Conservation (phyloP, 805 yeast genomes). For the Ogataea kodamae region DNA sequence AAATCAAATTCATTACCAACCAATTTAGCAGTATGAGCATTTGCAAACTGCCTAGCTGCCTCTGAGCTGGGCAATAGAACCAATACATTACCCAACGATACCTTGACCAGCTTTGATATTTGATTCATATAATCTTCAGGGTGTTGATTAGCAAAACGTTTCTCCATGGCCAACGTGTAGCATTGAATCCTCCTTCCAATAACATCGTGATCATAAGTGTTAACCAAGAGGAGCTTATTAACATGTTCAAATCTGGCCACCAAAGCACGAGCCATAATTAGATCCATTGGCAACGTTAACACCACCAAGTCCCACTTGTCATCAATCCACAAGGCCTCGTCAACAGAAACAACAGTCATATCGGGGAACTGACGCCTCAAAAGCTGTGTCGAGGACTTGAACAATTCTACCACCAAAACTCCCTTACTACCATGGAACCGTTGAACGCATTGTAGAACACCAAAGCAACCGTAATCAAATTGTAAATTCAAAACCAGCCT, state of each 20-base stretch:
- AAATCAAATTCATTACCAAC: slow-evolving; percentile 4
- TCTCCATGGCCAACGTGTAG: slow-evolving; percentile 1
- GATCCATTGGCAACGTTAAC: slow-evolving; percentile 2
- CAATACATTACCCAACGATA: slow-evolving; percentile 5
- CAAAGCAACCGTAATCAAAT: too few species aligned
- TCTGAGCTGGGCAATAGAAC: slow-evolving; percentile 15
- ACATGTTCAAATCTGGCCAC: not conserved
- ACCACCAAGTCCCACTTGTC: slow-evolving; percentile 2
- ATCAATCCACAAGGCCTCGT: slow-evolving; percentile 2
- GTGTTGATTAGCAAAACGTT: slow-evolving; percentile 6
- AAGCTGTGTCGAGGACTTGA: slow-evolving; percentile 9
- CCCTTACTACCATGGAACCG: too few species aligned
- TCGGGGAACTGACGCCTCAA: slow-evolving; percentile 3
- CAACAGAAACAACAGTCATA: not conserved
- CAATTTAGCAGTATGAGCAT: not conserved
- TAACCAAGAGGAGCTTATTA: slow-evolving; percentile 11
- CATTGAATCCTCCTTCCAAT: too few species aligned
- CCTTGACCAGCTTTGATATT: slow-evolving; percentile 1
- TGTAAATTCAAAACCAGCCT: too few species aligned
- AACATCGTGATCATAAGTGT: slow-evolving; percentile 3
- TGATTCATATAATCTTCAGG: slow-evolving; percentile 6
- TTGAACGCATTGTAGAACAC: too few species aligned
- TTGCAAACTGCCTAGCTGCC: slow-evolving; percentile 5
- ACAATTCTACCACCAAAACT: slow-evolving; percentile 16
- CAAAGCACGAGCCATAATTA: slow-evolving; percentile 5